Evolutionary conservation across 768 basidiomycete genomes (phyloP).

Genomic region (Botryobasidium botryosum): DNA sequence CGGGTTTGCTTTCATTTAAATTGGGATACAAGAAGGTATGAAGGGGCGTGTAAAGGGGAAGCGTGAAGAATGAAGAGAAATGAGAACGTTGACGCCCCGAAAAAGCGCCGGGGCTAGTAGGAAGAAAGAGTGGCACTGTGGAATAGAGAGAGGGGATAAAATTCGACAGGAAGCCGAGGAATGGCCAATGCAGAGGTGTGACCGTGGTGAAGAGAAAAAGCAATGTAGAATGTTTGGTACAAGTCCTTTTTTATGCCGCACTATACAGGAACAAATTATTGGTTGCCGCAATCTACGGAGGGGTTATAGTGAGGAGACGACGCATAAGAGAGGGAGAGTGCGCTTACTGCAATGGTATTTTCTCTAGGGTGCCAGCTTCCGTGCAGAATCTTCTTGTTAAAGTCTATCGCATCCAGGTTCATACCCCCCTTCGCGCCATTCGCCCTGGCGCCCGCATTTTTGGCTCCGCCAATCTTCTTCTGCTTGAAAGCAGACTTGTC

Average conservation of each 20-base stretch:
- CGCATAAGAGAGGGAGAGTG: neutral
- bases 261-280: conserved; percentile 71
- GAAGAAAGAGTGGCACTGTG: neutral
- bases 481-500: conserved; percentile 99
- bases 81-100: no score
- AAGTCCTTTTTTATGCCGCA: conserved; percentile 2
- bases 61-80: no score
- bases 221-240: neutral
- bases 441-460: conserved; percentile 48
- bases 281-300: conserved; percentile 74
- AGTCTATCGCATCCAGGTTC: conserved; percentile 74
- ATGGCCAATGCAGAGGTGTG: no score
- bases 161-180: neutral
- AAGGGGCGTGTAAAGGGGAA: no score
- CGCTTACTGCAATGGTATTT: conserved; percentile 88
- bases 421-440: conserved; percentile 76
- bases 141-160: neutral
- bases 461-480: conserved; percentile 91
- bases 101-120: no score
- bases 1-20: no score
- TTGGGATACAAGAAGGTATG: no score
- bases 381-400: conserved; percentile 95
- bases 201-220: no score
- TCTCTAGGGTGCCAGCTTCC: conserved; percentile 96
- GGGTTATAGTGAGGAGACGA: conserved; percentile 6